phyloP scores from a whole-genome alignment of 345 rosid species.

The Carallia pectinifolia region DNA sequence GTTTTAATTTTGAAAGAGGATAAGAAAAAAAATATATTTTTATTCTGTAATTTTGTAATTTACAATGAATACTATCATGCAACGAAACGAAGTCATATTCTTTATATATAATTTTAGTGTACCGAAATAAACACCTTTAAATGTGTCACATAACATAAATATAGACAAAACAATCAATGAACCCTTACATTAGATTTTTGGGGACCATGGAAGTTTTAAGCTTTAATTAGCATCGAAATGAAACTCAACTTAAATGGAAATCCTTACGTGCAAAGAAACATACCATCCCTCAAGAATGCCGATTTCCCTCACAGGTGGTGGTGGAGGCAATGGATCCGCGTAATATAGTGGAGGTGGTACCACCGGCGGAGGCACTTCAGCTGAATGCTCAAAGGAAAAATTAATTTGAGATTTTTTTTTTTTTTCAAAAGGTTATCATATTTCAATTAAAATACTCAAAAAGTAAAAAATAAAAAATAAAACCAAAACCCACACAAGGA shows the following conservation, averaged over 20 bases:
- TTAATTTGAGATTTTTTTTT: background rate
- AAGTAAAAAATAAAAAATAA: no score
- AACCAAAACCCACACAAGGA: no score
- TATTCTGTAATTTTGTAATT: no score
- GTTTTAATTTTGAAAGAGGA: no score
- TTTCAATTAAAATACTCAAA: background rate
- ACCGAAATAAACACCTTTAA: no score
- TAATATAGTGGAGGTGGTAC: conserved; percentile 57
- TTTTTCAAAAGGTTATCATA: background rate
- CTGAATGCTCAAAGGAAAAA: background rate
- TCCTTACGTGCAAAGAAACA: background rate
- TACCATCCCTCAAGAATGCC: conserved; percentile 58
- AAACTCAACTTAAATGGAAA: background rate
- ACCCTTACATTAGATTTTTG: background rate
- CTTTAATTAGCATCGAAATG: no score
- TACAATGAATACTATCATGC: no score
- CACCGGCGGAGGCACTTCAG: conserved; percentile 44
- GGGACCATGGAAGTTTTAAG: no score
- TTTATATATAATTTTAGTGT: no score
- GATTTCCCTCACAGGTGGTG: conserved; percentile 39
- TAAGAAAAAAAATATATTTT: no score
- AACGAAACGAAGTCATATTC: no score
- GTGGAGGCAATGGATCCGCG: conserved; percentile 31
- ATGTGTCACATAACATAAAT: conserved; percentile 49
- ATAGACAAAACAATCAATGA: conserved; percentile 21